Evolutionary conservation across 2,329 filamentous ascomycete species (phyloP), one percentile per base, ranked within the genome.

Genomic region (Boeremia exigua): DNA sequence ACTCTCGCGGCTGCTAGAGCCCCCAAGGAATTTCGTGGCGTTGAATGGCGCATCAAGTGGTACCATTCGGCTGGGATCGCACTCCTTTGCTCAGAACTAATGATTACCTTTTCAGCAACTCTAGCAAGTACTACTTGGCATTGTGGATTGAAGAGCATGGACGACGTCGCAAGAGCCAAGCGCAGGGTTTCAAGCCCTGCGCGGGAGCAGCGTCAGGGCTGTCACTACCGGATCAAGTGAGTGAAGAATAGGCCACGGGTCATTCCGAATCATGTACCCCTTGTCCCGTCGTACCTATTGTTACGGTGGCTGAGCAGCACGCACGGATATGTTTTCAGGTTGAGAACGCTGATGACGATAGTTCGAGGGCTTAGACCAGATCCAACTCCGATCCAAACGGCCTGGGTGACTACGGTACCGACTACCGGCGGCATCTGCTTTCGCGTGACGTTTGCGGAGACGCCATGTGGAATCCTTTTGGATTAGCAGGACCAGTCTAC

Each of bases 401-500:
- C 45, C 34, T 19, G 27, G 32, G 33, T 23, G 33, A 14, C 28
- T n/a, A n/a, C 44, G 39, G 32, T 38, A 47, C 53, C 46, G 40
- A 29, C 34, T 40, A 17, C 39, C 52, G 39, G 28, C 33, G 39
- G 27, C 10, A 12, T 38, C 14, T 23, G 39, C 15, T 49, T 28
- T n/a, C 8, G 40, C 6, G 40, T 42, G 53, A 50, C 53, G 42
- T 55, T 55, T 55, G 53, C 42, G 47, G 53, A 50, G 53, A 30
- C 53, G 53, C 53, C 42, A 47, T 42, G 42, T 56, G 53, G 47
- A 19, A 47, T 42, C 19, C 25, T 7, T 54, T 48, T 32, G 47
- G 36, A 36, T 42, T 50, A 46, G 46, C 9, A 36, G 47, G 36
- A 36, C 37, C 46, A 46, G 46, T 12, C 30, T 37, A 27, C n/a